Conservation (phyloP, 257 asterid species). For the Lycium barbarum region DNA sequence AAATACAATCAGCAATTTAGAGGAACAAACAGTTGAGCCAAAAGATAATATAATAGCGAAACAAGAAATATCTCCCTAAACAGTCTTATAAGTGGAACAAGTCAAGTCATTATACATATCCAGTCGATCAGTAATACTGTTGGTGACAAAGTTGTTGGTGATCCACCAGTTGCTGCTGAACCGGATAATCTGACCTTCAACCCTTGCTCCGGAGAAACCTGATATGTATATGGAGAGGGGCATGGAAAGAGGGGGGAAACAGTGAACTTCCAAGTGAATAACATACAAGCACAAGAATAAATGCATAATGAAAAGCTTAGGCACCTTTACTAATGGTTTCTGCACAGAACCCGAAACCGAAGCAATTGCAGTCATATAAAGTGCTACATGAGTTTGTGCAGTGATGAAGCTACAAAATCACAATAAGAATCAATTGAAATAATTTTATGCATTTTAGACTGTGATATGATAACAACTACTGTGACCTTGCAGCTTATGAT, state of each 20-base stretch:
- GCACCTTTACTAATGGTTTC: conserved; percentile 80
- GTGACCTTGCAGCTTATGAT: not conserved
- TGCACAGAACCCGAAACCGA: conserved; percentile 72
- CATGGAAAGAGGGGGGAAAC: not conserved
- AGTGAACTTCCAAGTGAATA: conserved; percentile 1
- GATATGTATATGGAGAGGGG: conserved; percentile 27
- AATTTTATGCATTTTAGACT: not conserved
- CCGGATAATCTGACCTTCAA: conserved; percentile 73
- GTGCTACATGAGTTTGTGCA: conserved; percentile 77
- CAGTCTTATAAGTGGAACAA: not conserved
- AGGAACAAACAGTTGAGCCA: conserved; percentile 33
- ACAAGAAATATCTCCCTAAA: not conserved
- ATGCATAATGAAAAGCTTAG: conserved; percentile 22
- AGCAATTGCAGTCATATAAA: conserved; percentile 82
- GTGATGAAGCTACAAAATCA: conserved; percentile 69
- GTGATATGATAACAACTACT: not conserved
- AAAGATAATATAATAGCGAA: not conserved
- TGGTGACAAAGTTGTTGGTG: conserved; percentile 94
- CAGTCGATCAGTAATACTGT: conserved; percentile 65
- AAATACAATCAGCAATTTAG: conserved; percentile 33
- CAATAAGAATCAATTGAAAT: conserved; percentile 37
- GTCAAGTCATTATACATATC: conserved; percentile 62
- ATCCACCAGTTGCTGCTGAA: conserved; percentile 77
- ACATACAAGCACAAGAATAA: conserved; percentile 28
- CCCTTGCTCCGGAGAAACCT: conserved; percentile 84